A percentile compares a stretch with the other conserved stretches of the same genome.
These are phyloP conservation scores for Chamaecyparis obtusa DNA, from an alignment of 75 land plant genomes.

Conservation along the genomic window DNA sequence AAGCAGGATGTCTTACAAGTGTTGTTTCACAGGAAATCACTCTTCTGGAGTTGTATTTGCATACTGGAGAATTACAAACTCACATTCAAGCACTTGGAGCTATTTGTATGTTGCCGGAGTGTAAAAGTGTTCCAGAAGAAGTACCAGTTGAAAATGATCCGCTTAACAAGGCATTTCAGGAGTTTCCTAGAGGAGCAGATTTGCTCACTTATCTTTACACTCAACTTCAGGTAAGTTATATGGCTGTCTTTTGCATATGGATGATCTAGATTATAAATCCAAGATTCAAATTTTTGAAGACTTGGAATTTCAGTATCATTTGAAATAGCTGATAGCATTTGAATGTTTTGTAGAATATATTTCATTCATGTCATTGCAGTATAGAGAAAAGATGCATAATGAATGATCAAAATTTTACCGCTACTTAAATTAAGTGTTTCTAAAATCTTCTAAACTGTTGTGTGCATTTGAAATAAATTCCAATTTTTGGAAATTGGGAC, in stretches of 20 bases:
- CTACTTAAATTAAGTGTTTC: background rate
- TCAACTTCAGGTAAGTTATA: slow-evolving; percentile 59
- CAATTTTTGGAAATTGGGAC: background rate
- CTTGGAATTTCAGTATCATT: background rate
- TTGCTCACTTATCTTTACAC: slow-evolving; percentile 77
- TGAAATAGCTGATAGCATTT: background rate
- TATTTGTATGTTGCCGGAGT: slow-evolving; percentile 41
- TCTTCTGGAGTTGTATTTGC: slow-evolving; percentile 77
- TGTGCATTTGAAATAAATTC: background rate
- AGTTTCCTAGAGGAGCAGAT: slow-evolving; percentile 78
- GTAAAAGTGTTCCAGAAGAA: slow-evolving; percentile 14
- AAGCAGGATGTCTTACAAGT: slow-evolving; percentile 50
- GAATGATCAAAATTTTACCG: background rate
- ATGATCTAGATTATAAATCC: background rate
- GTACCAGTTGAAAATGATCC: slow-evolving; percentile 18
- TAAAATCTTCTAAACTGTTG: background rate
- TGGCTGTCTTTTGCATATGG: background rate
- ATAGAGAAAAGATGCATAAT: background rate
- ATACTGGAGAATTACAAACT: slow-evolving; percentile 63
- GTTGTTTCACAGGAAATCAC: slow-evolving; percentile 54
- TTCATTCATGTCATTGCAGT: background rate
- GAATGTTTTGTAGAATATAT: background rate
- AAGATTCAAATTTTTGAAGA: background rate
- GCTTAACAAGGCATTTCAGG: slow-evolving; percentile 27
- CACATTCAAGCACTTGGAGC: slow-evolving; percentile 70